Evolutionary conservation across 2,329 filamentous ascomycete species (phyloP).

Genomic region (Pyricularia pennisetigena): DNA sequence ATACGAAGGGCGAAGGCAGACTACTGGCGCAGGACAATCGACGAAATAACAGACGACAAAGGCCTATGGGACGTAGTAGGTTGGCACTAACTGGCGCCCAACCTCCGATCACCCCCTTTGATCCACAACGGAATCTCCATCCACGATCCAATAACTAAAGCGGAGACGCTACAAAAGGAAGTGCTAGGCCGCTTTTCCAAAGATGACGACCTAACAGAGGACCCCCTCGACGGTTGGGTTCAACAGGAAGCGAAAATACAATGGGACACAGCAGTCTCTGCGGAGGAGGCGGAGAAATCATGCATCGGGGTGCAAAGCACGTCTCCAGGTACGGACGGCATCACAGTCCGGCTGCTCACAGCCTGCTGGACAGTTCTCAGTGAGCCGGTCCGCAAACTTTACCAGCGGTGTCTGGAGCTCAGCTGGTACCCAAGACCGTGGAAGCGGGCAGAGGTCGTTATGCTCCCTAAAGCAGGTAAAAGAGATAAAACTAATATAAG

Average conservation of each 20-base stretch:
- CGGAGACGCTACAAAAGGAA: background rate
- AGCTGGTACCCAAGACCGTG: slow-evolving; percentile 5
- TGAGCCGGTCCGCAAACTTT: slow-evolving; percentile 2
- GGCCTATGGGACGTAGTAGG: background rate
- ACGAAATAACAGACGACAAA: background rate
- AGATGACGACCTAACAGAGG: background rate
- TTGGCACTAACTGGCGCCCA: background rate
- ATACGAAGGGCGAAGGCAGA: background rate
- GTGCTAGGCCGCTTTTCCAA: slow-evolving; percentile 1
- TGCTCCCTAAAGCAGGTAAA: slow-evolving; percentile 9
- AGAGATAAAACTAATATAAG: slow-evolving; percentile 1
- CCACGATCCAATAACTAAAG: background rate
- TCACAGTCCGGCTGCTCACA: background rate
- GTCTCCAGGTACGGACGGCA: slow-evolving; percentile 1
- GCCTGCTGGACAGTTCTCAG: background rate
- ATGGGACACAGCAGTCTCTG: background rate
- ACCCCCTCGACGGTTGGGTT: background rate
- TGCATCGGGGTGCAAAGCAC: background rate
- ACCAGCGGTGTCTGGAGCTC: slow-evolving; percentile 4
- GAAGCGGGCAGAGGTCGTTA: slow-evolving; percentile 6
- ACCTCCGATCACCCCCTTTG: background rate
- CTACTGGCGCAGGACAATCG: background rate
- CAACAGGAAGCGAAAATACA: background rate
- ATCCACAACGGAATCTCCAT: background rate
- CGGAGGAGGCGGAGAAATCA: background rate